A percentile compares a stretch with the other conserved stretches of the same genome.
Evolutionary conservation across 1,284 basidiomycete genomes (phyloP).

Genomic region (Flammula alnicola): DNA sequence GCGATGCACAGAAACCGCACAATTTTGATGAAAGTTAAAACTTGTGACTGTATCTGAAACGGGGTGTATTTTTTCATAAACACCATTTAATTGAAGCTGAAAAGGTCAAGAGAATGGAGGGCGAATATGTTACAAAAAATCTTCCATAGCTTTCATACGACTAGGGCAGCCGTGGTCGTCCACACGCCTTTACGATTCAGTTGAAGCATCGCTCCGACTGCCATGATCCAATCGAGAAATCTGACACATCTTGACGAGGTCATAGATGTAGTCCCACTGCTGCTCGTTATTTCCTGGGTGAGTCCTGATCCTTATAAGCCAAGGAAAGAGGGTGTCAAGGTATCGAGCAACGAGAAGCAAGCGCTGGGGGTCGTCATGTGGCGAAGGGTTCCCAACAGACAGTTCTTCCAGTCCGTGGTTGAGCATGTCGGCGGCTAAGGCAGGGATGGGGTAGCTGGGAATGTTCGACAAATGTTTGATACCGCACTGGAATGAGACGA

Average conservation of each 20-base stretch:
- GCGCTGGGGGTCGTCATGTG: not conserved
- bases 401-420: conserved; percentile 8
- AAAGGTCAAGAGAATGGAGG: too few relatives aligned
- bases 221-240: not conserved
- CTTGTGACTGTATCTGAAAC: too few relatives aligned
- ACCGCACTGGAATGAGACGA: conserved; percentile 13
- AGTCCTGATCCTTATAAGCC: conserved; percentile 9
- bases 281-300: not conserved
- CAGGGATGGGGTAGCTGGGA: not conserved
- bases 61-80: too few relatives aligned
- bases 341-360: conserved; percentile 8
- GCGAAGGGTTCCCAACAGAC: not conserved
- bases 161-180: too few relatives aligned
- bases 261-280: conserved; percentile 12
- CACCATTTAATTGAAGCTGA: too few relatives aligned
- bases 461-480: conserved; percentile 8
- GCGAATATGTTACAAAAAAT: too few relatives aligned
- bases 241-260: conserved; percentile 9
- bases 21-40: too few relatives aligned
- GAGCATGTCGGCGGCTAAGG: too few relatives aligned
- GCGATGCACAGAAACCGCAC: too few relatives aligned
- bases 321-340: conserved; percentile 16
- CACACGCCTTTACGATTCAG: too few relatives aligned
- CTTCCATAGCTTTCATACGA: too few relatives aligned
- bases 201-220: too few relatives aligned